Percentiles rank a stretch among this genome's conserved stretches.
Evolutionary conservation across 495 filamentous ascomycete species (phyloP).

Genomic region (Elaphomyces granulatus): DNA sequence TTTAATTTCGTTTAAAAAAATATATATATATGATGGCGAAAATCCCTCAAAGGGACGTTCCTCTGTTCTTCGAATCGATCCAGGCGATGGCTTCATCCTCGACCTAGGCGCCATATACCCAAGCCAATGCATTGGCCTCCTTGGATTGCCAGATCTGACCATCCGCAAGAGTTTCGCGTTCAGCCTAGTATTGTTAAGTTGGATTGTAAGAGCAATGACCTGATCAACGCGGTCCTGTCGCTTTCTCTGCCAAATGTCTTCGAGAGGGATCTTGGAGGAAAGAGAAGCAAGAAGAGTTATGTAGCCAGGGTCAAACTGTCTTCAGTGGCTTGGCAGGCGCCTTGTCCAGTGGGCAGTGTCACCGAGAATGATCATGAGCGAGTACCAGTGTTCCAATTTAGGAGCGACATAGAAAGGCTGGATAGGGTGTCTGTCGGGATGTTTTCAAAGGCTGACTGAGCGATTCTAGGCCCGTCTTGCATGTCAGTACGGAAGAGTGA

Average conservation of each 20-base stretch:
- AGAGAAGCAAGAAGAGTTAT: conserved; percentile 5
- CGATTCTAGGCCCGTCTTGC: conserved; percentile 20
- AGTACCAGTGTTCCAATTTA: conserved; percentile 24
- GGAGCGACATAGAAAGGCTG: conserved; percentile 30
- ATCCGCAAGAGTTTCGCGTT: too few species aligned
- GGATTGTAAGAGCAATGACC: too few species aligned
- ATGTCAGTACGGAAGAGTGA: conserved; percentile 17
- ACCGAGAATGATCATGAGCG: conserved; percentile 26
- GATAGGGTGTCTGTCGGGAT: conserved; percentile 16
- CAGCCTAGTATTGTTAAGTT: too few species aligned
- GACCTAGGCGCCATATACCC: too few species aligned
- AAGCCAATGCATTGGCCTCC: too few species aligned
- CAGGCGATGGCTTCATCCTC: too few species aligned
- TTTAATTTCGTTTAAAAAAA: too few species aligned
- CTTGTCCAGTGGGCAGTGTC: conserved; percentile 37
- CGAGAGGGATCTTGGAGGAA: not conserved
- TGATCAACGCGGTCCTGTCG: too few species aligned
- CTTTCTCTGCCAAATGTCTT: conserved; percentile 8
- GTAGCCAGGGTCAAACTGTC: conserved; percentile 15
- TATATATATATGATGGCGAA: too few species aligned
- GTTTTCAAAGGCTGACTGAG: conserved; percentile 20
- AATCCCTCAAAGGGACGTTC: too few species aligned
- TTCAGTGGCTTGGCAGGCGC: conserved; percentile 27
- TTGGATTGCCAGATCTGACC: too few species aligned
- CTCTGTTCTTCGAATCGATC: too few species aligned